A percentile compares a stretch with the other conserved stretches of the same genome.
Evolutionary conservation across 139 green algal species (phyloP).

Genomic region (Chlamydomonas schloesseri): DNA sequence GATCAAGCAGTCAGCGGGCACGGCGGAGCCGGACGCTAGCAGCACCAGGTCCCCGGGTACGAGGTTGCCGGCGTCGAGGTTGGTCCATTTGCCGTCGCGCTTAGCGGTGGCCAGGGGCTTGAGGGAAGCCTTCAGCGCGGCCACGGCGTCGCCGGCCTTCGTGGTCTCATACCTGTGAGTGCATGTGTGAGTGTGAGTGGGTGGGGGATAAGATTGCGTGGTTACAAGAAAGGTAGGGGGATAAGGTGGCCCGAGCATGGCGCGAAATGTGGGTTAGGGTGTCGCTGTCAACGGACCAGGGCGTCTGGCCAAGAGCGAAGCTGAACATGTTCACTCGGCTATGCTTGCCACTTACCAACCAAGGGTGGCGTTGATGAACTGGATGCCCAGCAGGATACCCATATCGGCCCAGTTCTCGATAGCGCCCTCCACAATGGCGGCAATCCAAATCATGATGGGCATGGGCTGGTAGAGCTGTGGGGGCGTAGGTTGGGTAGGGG

Average conservation of each 20-base stretch:
- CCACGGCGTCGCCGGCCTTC: slow-evolving; percentile 88
- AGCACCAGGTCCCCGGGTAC: slow-evolving; percentile 86
- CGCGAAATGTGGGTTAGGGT: no score
- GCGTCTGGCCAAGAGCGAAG: no score
- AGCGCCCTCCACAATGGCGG: slow-evolving; percentile 81
- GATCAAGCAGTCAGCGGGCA: slow-evolving; percentile 83
- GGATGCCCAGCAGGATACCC: slow-evolving; percentile 82
- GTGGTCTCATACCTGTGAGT: slow-evolving; percentile 45
- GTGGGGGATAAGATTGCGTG: background rate
- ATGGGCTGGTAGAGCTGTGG: slow-evolving; percentile 83
- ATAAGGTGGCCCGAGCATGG: no score
- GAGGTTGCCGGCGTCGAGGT: slow-evolving; percentile 76
- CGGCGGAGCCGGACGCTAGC: slow-evolving; percentile 74
- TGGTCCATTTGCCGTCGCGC: slow-evolving; percentile 79
- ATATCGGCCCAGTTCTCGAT: slow-evolving; percentile 81
- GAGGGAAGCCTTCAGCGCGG: slow-evolving; percentile 86
- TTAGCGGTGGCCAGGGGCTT: slow-evolving; percentile 86
- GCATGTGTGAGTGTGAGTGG: background rate
- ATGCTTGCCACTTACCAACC: slow-evolving; percentile 74
- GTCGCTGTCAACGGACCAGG: no score
- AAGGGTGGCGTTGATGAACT: slow-evolving; percentile 87
- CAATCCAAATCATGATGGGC: slow-evolving; percentile 94
- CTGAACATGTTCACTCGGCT: no score
- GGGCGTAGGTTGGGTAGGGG: no score
- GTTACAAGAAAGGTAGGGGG: no score